A percentile compares a stretch with the other conserved stretches of the same genome.
phyloP scores from a whole-genome alignment of 176 grass and related monocot genomes.

The Oryza australiensis region DNA sequence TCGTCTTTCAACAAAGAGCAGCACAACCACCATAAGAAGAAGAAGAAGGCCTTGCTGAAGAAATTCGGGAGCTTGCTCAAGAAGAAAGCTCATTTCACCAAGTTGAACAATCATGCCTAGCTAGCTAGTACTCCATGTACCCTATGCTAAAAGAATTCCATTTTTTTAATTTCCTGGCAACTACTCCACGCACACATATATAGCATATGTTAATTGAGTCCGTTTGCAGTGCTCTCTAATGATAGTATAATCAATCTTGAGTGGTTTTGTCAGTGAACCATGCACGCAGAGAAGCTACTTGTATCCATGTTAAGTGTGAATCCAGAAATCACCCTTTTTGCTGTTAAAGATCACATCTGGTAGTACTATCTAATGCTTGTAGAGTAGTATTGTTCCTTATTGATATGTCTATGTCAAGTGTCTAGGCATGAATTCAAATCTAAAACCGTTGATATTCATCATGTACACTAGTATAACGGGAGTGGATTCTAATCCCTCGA shows the following conservation, averaged over 20 bases:
- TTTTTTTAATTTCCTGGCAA: neutral
- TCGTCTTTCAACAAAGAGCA: conserved; percentile 57
- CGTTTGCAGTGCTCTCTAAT: no score
- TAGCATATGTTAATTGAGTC: no score
- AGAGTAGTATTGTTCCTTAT: no score
- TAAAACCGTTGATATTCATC: no score
- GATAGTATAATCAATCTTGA: neutral
- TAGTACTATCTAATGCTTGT: no score
- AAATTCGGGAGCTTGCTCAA: conserved; percentile 90
- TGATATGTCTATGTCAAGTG: no score
- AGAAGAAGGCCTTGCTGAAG: conserved; percentile 83
- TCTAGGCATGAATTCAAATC: no score
- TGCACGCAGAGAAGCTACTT: neutral
- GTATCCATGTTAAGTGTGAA: neutral
- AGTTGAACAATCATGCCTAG: conserved; percentile 41
- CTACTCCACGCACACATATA: neutral
- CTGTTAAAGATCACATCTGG: neutral
- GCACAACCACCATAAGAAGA: conserved; percentile 76
- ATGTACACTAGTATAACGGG: no score
- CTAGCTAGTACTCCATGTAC: neutral
- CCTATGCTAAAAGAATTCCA: neutral
- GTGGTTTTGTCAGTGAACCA: neutral
- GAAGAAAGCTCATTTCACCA: conserved; percentile 82
- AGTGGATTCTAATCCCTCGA: no score
- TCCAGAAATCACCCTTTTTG: neutral